Conservation (phyloP, 805 yeast species). For the Starmerella riodocensis region DNA sequence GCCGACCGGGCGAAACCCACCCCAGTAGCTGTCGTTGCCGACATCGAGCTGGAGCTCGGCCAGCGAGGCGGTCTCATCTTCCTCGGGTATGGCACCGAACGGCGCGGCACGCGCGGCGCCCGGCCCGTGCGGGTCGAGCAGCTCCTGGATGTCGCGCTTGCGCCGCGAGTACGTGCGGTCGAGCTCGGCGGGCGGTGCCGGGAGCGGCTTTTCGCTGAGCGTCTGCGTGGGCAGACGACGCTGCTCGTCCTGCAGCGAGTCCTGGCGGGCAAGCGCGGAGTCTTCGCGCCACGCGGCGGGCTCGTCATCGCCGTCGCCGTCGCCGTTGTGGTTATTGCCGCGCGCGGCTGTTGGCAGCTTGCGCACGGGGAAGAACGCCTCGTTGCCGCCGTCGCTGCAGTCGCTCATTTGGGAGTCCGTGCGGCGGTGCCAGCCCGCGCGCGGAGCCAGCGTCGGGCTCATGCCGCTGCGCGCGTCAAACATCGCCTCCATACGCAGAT, state of each 20-base stretch:
- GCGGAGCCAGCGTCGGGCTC: slow-evolving; percentile 12
- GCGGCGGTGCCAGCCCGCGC: slow-evolving; percentile 13
- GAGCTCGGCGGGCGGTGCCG: slow-evolving; percentile 12
- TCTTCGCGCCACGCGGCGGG: slow-evolving; percentile 12
- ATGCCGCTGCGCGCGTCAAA: slow-evolving; percentile 15
- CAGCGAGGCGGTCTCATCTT: no score
- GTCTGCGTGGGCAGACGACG: slow-evolving; percentile 22
- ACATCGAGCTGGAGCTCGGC: slow-evolving; percentile 5
- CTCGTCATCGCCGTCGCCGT: slow-evolving; percentile 6
- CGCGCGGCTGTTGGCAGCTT: background rate
- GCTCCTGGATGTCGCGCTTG: slow-evolving; percentile 11
- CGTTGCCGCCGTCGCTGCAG: slow-evolving; percentile 10
- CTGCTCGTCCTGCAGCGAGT: slow-evolving; percentile 26
- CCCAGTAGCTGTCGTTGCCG: slow-evolving; percentile 12
- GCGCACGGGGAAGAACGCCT: slow-evolving; percentile 5
- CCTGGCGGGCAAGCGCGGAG: slow-evolving; percentile 22
- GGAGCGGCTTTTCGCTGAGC: slow-evolving; percentile 5
- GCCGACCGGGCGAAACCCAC: background rate
- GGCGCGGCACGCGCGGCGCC: slow-evolving; percentile 3
- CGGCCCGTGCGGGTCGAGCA: slow-evolving; percentile 19
- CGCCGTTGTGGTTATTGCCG: no score
- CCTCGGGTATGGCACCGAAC: slow-evolving; percentile 11
- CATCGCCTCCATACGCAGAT: slow-evolving; percentile 19
- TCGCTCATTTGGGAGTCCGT: slow-evolving; percentile 14
- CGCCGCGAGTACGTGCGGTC: slow-evolving; percentile 23